phyloP scores from a whole-genome alignment of 176 grass and related monocot species.

The Avena atlantica region DNA sequence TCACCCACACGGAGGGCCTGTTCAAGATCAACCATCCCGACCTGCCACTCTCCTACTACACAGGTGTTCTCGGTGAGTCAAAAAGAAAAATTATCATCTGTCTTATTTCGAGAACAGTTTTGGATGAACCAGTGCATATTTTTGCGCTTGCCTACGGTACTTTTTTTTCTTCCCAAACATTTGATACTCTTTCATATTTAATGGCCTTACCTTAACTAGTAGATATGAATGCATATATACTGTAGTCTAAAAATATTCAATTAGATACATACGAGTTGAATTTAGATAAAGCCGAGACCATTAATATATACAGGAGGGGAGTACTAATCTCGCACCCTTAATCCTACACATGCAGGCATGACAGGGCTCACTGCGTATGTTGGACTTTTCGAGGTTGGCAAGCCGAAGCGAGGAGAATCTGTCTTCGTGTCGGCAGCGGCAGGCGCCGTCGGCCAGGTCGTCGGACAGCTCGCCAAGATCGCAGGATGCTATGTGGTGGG shows the following conservation, averaged over 20 bases:
- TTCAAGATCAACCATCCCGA: conserved; percentile 44
- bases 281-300: too few species aligned
- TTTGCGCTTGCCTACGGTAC: neutral
- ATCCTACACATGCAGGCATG: neutral
- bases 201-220: too few species aligned
- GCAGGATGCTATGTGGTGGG: conserved; percentile 14
- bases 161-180: neutral
- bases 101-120: neutral
- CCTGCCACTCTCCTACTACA: conserved; percentile 51
- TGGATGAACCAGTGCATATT: neutral
- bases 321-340: neutral
- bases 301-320: too few species aligned
- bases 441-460: neutral
- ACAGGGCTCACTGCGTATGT: conserved; percentile 11
- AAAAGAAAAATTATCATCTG: neutral
- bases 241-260: too few species aligned
- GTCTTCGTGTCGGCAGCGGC: neutral
- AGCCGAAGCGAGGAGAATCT: conserved; percentile 4
- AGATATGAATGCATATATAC: too few species aligned
- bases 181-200: neutral
- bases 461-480: conserved; percentile 5
- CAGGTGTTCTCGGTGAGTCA: conserved; percentile 32
- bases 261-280: too few species aligned
- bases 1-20: neutral
- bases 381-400: conserved; percentile 9